Conservation (phyloP, 768 basidiomycete genomes). For the Termitomyces titanicus region DNA sequence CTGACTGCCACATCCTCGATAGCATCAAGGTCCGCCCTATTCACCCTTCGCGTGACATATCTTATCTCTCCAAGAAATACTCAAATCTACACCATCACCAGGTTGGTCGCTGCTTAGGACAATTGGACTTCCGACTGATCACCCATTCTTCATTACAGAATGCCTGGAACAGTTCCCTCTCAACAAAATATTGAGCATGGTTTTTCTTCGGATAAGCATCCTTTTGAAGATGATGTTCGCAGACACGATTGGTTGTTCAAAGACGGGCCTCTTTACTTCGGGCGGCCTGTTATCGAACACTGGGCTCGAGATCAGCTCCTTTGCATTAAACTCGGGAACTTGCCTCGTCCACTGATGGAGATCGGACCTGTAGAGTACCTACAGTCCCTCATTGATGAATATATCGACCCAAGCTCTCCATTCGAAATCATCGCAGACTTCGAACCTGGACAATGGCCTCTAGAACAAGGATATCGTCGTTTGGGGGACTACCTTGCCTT, state of each 20-base stretch:
- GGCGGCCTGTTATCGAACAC: neutral
- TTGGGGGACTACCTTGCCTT: constrained; percentile 4
- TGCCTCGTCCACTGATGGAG: neutral
- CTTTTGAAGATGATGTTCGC: neutral
- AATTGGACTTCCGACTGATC: neutral
- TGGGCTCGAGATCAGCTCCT: neutral
- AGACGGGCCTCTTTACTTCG: neutral
- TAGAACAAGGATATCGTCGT: constrained; percentile 1
- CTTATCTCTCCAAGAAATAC: neutral
- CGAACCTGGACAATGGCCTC: neutral
- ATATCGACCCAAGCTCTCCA: neutral
- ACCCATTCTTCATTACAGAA: neutral
- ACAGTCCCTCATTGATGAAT: neutral
- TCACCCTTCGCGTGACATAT: neutral
- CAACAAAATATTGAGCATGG: neutral
- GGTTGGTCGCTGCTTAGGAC: neutral
- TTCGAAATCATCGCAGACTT: constrained; percentile 2
- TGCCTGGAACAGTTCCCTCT: neutral
- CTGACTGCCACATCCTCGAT: neutral
- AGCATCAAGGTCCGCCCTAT: neutral
- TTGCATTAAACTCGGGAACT: constrained; percentile 1
- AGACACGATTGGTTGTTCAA: constrained; percentile 3
- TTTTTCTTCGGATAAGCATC: neutral
- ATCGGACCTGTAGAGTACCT: neutral
- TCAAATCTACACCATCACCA: neutral